Conservation (phyloP, 2,329 filamentous ascomycete genomes). For the Trichoderma endophyticum region DNA sequence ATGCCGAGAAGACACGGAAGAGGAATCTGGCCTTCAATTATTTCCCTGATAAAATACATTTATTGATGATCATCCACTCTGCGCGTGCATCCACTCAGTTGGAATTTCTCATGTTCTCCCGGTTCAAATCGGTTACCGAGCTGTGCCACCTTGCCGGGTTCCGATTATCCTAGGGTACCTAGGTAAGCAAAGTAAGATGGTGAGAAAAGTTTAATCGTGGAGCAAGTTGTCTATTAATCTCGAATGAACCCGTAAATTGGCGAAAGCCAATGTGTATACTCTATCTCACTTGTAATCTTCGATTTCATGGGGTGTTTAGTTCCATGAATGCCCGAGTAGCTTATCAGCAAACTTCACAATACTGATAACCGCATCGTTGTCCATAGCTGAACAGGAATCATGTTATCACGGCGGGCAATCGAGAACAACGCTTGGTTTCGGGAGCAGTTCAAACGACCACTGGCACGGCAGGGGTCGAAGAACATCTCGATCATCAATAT, state of each 20-base stretch:
- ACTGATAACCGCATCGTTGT: background rate
- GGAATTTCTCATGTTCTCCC: background rate
- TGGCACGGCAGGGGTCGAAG: background rate
- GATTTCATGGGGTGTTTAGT: background rate
- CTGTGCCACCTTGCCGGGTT: background rate
- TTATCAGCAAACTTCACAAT: background rate
- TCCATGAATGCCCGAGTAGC: background rate
- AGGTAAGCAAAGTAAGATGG: background rate
- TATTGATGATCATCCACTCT: background rate
- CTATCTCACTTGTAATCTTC: background rate
- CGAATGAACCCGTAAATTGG: background rate
- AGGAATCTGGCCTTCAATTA: background rate
- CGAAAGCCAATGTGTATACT: background rate
- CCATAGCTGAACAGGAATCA: background rate
- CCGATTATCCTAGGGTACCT: background rate
- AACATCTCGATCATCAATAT: slow-evolving; percentile 1
- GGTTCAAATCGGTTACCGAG: background rate
- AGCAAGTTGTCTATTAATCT: background rate
- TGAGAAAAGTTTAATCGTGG: no score
- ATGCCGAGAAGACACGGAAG: background rate
- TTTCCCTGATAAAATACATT: background rate
- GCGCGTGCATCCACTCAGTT: no score
- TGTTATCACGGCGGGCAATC: slow-evolving; percentile 11
- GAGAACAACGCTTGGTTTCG: slow-evolving; percentile 16
- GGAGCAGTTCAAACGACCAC: slow-evolving; percentile 9